phyloP scores from a whole-genome alignment of 352 stramenopile genomes.

The Globisporangium canariense region DNA sequence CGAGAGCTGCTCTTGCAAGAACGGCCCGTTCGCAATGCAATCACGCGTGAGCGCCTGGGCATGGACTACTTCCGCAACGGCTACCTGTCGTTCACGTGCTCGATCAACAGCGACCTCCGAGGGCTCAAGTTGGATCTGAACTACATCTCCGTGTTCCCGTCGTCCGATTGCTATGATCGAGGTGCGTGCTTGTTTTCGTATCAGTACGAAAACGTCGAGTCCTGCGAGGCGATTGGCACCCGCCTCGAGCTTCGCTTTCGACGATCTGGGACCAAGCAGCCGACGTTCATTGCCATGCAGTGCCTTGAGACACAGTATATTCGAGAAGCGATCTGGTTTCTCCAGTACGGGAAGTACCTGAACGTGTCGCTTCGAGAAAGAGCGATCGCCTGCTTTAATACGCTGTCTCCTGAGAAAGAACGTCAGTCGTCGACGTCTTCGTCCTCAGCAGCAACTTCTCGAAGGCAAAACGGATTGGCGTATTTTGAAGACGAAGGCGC shows the following conservation, averaged over 20 bases:
- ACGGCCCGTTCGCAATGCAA: slow-evolving; percentile 40
- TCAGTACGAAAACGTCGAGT: slow-evolving; percentile 49
- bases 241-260: slow-evolving; percentile 55
- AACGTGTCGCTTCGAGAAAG: slow-evolving; percentile 34
- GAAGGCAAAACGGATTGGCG: slow-evolving; percentile 26
- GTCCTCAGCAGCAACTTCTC: not conserved
- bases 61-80: slow-evolving; percentile 53
- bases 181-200: slow-evolving; percentile 73
- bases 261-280: slow-evolving; percentile 51
- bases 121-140: slow-evolving; percentile 48
- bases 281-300: slow-evolving; percentile 53
- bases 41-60: slow-evolving; percentile 41
- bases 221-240: slow-evolving; percentile 37
- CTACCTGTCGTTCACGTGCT: slow-evolving; percentile 54
- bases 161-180: slow-evolving; percentile 49
- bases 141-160: slow-evolving; percentile 56
- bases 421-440: not conserved
- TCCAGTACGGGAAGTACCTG: slow-evolving; percentile 43
- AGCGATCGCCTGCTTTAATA: slow-evolving; percentile 10
- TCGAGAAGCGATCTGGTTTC: slow-evolving; percentile 62
- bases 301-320: slow-evolving; percentile 56
- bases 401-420: slow-evolving; percentile 2
- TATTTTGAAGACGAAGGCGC: slow-evolving; percentile 38
- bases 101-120: slow-evolving; percentile 48
- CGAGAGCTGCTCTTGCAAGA: slow-evolving; percentile 55